These are phyloP conservation scores for Russula compacta DNA, from an alignment of 768 basidiomycete genomes.

Conservation along the genomic window DNA sequence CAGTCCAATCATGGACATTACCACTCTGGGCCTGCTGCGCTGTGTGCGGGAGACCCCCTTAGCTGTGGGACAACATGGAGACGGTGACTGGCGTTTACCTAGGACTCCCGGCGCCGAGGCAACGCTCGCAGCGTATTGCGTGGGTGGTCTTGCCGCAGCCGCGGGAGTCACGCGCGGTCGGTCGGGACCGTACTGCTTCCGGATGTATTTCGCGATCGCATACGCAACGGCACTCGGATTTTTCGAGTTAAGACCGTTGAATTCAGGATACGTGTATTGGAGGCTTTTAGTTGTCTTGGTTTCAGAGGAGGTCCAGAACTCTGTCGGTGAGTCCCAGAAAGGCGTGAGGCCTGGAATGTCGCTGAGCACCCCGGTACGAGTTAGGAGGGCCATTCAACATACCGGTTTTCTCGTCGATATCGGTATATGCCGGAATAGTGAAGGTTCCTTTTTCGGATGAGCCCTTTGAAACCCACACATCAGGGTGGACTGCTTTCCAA, in stretches of 20 bases:
- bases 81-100: not conserved
- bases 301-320: conserved; percentile 32
- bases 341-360: conserved; percentile 33
- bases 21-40: too few species aligned
- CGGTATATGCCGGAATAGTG: not conserved
- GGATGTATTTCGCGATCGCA: conserved; percentile 30
- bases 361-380: not conserved
- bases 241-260: conserved; percentile 30
- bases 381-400: not conserved
- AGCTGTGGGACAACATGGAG: not conserved
- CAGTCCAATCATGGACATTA: too few species aligned
- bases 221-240: conserved; percentile 23
- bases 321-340: conserved; percentile 33
- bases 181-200: too few species aligned
- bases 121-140: not conserved
- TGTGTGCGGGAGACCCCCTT: not conserved
- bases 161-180: too few species aligned
- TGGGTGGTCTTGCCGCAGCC: too few species aligned
- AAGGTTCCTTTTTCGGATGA: conserved; percentile 16
- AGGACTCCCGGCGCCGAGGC: not conserved
- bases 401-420: not conserved
- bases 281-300: conserved; percentile 27
- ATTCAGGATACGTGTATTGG: conserved; percentile 45
- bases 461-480: conserved; percentile 29
- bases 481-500: conserved; percentile 40